A percentile compares a stretch with the other conserved stretches of the same genome.
phyloP scores from a whole-genome alignment of 768 basidiomycete species.

The Mycena vulgaris region DNA sequence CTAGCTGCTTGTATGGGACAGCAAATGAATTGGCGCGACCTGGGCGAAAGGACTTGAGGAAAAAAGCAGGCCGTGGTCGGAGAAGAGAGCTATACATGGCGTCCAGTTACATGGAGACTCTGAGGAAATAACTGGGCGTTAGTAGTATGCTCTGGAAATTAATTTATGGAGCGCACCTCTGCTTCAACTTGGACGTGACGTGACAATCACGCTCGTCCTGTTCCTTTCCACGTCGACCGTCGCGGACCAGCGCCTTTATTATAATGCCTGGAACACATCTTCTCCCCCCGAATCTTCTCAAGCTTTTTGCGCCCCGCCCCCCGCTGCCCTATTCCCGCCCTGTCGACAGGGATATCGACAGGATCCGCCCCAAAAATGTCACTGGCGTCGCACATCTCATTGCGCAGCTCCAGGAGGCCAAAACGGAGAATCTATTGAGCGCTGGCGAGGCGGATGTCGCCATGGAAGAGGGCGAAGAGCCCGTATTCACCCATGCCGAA shows the following conservation, averaged over 20 bases:
- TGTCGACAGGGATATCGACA: constrained; percentile 86
- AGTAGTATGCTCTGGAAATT: too few relatives aligned
- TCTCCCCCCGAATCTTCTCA: constrained; percentile 95
- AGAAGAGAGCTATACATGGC: background rate
- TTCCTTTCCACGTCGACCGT: constrained; percentile 19
- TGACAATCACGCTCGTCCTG: background rate
- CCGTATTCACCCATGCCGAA: constrained; percentile 85
- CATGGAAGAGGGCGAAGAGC: constrained; percentile 91
- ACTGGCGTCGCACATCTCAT: constrained; percentile 85
- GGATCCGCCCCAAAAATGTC: constrained; percentile 78
- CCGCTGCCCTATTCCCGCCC: constrained; percentile 91
- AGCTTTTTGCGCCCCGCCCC: constrained; percentile 95
- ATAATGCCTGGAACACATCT: constrained; percentile 86
- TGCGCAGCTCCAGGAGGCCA: constrained; percentile 80
- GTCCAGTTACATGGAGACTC: too few relatives aligned
- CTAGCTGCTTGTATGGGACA: constrained; percentile 31
- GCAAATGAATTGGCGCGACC: constrained; percentile 54
- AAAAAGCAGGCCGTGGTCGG: background rate
- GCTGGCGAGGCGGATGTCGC: constrained; percentile 68
- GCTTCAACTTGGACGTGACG: too few relatives aligned
- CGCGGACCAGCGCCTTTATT: background rate
- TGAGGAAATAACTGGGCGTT: too few relatives aligned
- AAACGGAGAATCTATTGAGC: constrained; percentile 75
- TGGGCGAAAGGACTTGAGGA: constrained; percentile 40
- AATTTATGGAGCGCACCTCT: too few relatives aligned